phyloP scores from a whole-genome alignment of 768 basidiomycete species.

The Termitomyces sp. region DNA sequence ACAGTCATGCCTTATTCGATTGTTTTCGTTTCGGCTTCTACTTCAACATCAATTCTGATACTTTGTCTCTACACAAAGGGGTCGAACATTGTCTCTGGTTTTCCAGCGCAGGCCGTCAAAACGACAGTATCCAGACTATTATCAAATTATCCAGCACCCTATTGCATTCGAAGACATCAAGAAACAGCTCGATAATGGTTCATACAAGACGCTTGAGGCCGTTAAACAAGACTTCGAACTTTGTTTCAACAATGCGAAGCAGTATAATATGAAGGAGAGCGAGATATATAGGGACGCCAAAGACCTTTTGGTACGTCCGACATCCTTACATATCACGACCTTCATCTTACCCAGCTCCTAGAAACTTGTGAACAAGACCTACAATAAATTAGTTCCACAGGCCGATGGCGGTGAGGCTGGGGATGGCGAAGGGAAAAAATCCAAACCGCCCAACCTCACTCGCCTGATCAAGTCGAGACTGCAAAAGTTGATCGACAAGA shows the following conservation, averaged over 20 bases:
- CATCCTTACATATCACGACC: conserved; percentile 2
- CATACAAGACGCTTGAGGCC: conserved; percentile 62
- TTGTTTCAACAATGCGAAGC: conserved; percentile 79
- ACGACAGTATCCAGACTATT: conserved; percentile 85
- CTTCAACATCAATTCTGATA: conserved; percentile 28
- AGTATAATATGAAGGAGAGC: conserved; percentile 80
- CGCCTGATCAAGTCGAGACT: conserved; percentile 67
- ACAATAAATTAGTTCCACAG: conserved; percentile 43
- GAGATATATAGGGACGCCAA: conserved; percentile 82
- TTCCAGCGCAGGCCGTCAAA: conserved; percentile 73
- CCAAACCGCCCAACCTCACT: conserved; percentile 62
- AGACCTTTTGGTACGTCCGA: conserved; percentile 62
- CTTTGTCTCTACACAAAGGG: conserved; percentile 42
- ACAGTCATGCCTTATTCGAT: conserved; percentile 46
- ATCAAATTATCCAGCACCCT: conserved; percentile 72
- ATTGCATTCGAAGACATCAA: conserved; percentile 91
- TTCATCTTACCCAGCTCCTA: conserved; percentile 20
- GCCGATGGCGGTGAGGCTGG: conserved; percentile 38
- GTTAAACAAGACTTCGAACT: conserved; percentile 73
- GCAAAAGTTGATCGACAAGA: conserved; percentile 71
- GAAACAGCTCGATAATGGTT: conserved; percentile 59
- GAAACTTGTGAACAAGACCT: conserved; percentile 53
- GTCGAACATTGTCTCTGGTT: conserved; percentile 57
- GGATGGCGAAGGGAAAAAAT: conserved; percentile 45
- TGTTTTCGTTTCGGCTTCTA: conserved; percentile 30